These are phyloP conservation scores for Incumbomyces delicatus DNA, from an alignment of 2,329 filamentous ascomycete genomes.

Conservation along the genomic window DNA sequence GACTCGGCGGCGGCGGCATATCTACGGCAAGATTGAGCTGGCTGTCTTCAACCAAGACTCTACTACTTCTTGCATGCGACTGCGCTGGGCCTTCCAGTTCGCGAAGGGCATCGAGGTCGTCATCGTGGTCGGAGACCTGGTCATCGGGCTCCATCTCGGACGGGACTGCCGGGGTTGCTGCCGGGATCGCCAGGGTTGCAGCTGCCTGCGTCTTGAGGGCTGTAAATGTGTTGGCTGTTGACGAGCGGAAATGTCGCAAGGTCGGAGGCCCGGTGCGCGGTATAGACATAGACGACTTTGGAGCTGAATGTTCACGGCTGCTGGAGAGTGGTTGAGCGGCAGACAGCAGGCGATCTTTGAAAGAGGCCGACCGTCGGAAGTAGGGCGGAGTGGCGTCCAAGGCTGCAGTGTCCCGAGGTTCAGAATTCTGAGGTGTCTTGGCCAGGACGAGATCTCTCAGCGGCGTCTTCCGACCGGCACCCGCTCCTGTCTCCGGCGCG, in stretches of 20 bases:
- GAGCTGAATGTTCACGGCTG: no score
- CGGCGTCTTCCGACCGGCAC: background rate
- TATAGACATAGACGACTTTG: slow-evolving; percentile 1
- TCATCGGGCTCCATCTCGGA: slow-evolving; percentile 27
- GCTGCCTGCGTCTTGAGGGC: background rate
- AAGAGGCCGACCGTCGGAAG: slow-evolving; percentile 17
- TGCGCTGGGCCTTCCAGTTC: slow-evolving; percentile 31
- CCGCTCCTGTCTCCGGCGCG: background rate
- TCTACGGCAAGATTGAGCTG: slow-evolving; percentile 18
- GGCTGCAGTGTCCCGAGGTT: background rate
- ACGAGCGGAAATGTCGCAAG: slow-evolving; percentile 10
- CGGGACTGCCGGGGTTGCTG: background rate
- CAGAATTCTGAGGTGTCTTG: slow-evolving; percentile 5
- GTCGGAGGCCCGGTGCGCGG: slow-evolving; percentile 10
- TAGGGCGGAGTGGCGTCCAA: slow-evolving; percentile 18
- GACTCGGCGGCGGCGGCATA: no score
- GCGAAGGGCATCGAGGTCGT: slow-evolving; percentile 34
- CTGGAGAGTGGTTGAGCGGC: slow-evolving; percentile 6
- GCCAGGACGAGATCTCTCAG: slow-evolving; percentile 9
- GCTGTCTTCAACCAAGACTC: slow-evolving; percentile 28
- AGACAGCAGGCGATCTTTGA: slow-evolving; percentile 21
- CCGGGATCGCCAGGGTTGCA: background rate
- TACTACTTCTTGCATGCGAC: slow-evolving; percentile 11
- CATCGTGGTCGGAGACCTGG: slow-evolving; percentile 32
- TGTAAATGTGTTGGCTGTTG: slow-evolving; percentile 2